Evolutionary conservation across 768 basidiomycete genomes (phyloP).

Genomic region (Boletus sp.): DNA sequence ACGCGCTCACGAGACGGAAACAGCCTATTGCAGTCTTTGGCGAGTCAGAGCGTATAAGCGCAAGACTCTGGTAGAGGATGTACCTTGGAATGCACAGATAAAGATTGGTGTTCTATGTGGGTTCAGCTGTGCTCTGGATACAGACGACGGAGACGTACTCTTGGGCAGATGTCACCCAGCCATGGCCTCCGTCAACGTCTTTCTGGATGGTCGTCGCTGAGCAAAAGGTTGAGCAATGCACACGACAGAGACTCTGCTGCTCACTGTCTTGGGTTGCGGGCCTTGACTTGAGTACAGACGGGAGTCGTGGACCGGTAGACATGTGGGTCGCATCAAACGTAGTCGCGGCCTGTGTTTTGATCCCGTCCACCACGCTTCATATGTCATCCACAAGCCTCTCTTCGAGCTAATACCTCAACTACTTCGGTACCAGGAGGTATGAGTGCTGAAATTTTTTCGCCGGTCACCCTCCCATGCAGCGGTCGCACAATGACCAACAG

Average conservation of each 20-base stretch:
- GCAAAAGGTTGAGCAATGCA: neutral
- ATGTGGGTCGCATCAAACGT: neutral
- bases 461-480: constrained; percentile 33
- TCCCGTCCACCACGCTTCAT: neutral
- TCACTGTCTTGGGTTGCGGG: constrained; percentile 35
- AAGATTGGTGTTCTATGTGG: constrained; percentile 69
- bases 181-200: constrained; percentile 51
- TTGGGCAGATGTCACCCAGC: constrained; percentile 60
- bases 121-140: constrained; percentile 3
- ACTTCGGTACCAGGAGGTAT: constrained; percentile 4
- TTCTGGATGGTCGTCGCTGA: constrained; percentile 54
- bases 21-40: constrained; percentile 63
- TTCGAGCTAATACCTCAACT: neutral
- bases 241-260: neutral
- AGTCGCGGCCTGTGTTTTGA: neutral
- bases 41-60: neutral
- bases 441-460: constrained; percentile 20
- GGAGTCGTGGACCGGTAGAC: constrained; percentile 29
- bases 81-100: constrained; percentile 68
- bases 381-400: neutral
- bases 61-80: neutral
- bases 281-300: constrained; percentile 33
- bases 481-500: constrained; percentile 43
- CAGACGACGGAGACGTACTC: constrained; percentile 46
- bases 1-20: constrained; percentile 70